Evolutionary conservation across 208 protist genomes (phyloP).

Genomic region (Trypanosoma rangeli): DNA sequence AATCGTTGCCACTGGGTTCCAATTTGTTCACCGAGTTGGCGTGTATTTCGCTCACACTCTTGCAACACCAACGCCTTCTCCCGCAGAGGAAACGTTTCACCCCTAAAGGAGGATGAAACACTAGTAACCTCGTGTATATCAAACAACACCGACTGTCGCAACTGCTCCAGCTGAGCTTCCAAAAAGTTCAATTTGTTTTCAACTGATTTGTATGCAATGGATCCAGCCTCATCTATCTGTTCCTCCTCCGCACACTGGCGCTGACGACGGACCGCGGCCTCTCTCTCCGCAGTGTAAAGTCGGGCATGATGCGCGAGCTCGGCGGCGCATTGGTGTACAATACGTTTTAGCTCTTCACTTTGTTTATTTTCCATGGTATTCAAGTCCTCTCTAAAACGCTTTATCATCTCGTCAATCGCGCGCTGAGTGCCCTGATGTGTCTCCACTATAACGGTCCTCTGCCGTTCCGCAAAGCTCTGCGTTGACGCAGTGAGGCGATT

Average conservation of each 20-base stretch:
- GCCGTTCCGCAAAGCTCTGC: conserved; percentile 11
- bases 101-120: not conserved
- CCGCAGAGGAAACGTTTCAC: not conserved
- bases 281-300: conserved; percentile 17
- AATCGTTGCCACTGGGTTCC: conserved; percentile 28
- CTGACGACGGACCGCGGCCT: not conserved
- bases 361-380: conserved; percentile 8
- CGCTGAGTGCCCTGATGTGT: not conserved
- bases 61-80: conserved; percentile 22
- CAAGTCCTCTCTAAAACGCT: conserved; percentile 13
- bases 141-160: conserved; percentile 19
- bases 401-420: conserved; percentile 20
- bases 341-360: conserved; percentile 16
- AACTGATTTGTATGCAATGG: conserved; percentile 12
- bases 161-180: conserved; percentile 22
- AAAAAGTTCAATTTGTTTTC: not conserved
- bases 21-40: conserved; percentile 9
- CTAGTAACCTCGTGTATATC: conserved; percentile 24
- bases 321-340: conserved; percentile 10
- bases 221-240: not conserved
- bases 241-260: not conserved
- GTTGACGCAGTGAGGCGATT: conserved; percentile 16
- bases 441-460: conserved; percentile 15
- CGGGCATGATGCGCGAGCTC: conserved; percentile 25
- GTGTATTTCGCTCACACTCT: conserved; percentile 17